These are phyloP conservation scores for Monosporozyma unispora DNA, from an alignment of 805 yeast species.

Conservation along the genomic window DNA sequence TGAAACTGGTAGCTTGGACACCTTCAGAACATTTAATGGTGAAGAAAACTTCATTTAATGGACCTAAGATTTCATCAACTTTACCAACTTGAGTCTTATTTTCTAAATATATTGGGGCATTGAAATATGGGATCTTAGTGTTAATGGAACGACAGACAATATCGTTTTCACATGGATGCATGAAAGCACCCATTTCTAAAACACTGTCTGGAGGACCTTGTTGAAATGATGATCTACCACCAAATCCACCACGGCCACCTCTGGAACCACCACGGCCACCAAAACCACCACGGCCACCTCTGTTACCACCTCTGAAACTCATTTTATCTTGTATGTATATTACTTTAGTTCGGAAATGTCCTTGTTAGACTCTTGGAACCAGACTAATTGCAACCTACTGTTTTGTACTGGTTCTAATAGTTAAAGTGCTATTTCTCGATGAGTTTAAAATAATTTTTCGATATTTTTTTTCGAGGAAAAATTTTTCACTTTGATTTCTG, in stretches of 20 bases:
- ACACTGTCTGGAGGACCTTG: slow-evolving; percentile 97
- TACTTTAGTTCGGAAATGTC: background rate
- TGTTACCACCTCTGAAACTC: slow-evolving; percentile 31
- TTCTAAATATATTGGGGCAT: slow-evolving; percentile 95
- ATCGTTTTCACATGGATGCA: slow-evolving; percentile 94
- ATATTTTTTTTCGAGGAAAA: slow-evolving; percentile 1
- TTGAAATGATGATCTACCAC: slow-evolving; percentile 63
- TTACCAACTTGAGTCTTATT: slow-evolving; percentile 95
- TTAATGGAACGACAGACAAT: slow-evolving; percentile 93
- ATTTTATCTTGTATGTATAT: slow-evolving; percentile 12
- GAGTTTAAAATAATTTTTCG: slow-evolving; percentile 1
- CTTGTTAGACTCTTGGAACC: background rate
- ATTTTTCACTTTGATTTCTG: background rate
- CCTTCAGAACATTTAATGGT: slow-evolving; percentile 96
- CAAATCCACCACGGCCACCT: slow-evolving; percentile 35
- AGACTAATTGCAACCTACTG: background rate
- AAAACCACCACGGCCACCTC: slow-evolving; percentile 29
- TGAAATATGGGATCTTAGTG: slow-evolving; percentile 92
- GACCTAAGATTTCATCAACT: slow-evolving; percentile 96
- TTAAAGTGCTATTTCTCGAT: slow-evolving; percentile 1
- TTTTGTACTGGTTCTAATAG: background rate
- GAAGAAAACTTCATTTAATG: slow-evolving; percentile 94
- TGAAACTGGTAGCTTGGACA: slow-evolving; percentile 86
- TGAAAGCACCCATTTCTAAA: slow-evolving; percentile 85
- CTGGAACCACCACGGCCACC: slow-evolving; percentile 36